Conservation (phyloP, 805 yeast species). For the Sugiyamaella marilandica region DNA sequence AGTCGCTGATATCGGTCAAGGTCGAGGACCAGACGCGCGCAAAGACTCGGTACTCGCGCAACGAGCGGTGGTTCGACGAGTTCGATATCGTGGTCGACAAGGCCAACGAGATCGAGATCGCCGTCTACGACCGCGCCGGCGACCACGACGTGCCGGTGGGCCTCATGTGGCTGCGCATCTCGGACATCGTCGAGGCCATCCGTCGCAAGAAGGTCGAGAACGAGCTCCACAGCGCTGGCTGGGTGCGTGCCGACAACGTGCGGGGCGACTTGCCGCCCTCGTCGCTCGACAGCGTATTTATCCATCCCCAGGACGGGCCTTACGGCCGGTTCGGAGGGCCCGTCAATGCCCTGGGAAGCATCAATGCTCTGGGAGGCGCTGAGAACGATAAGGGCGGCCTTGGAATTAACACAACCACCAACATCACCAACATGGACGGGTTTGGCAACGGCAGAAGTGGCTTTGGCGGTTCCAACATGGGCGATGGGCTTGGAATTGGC, state of each 20-base stretch:
- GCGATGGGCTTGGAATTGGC: conserved; percentile 3
- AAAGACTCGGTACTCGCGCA: conserved; percentile 67
- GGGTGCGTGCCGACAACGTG: conserved; percentile 67
- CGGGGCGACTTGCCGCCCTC: conserved; percentile 20
- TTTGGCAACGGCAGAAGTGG: neutral
- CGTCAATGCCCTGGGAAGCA: neutral
- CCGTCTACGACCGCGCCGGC: conserved; percentile 77
- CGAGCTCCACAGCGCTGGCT: conserved; percentile 67
- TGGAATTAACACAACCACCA: no score
- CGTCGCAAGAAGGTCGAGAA: conserved; percentile 82
- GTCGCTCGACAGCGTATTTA: conserved; percentile 36
- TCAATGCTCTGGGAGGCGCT: neutral
- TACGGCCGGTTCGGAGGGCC: neutral
- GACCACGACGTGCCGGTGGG: conserved; percentile 78
- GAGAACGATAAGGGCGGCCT: no score
- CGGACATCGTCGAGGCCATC: conserved; percentile 91
- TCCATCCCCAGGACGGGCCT: neutral
- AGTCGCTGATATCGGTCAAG: conserved; percentile 69
- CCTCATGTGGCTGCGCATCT: conserved; percentile 80
- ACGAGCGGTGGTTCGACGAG: conserved; percentile 78
- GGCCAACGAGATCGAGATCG: conserved; percentile 86
- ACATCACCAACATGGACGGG: conserved; percentile 3
- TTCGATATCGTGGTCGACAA: conserved; percentile 77
- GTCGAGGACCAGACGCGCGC: conserved; percentile 85
- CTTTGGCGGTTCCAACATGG: no score